Evolutionary conservation across 2,329 filamentous ascomycete species (phyloP), one percentile per base, ranked within the genome.

Genomic region (Coniochaeta ligniaria): DNA sequence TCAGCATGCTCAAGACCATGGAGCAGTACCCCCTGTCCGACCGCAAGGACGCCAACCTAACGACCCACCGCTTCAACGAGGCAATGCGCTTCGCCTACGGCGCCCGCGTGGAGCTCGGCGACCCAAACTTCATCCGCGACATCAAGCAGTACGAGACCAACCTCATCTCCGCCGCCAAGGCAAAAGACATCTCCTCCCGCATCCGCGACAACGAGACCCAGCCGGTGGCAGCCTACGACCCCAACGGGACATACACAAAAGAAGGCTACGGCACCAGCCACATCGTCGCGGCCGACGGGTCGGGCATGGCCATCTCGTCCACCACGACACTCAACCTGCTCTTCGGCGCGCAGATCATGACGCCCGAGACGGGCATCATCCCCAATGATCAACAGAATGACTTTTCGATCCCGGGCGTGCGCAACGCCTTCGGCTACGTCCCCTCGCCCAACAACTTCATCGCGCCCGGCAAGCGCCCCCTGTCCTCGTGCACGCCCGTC

Each of bases 81-180:
- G 89, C 92, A 14, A 91, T 96, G 77, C 84, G 92, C 24, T 98
- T 96, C 72, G 92, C 85, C 2, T 98, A 97, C 71, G 92, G 88
- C 4, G 78, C 89, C 67, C 86, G 92, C 61, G 81, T 86, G n/a
- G 81, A 87, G 31, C 82, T 98, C 0, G 94, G 92, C 5, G 95
- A 98, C 71, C 95, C 94, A 0, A 78, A 76, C 1, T 96, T 89
- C 70, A 83, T 96, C 4, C 66, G 79, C 0, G 83, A 84, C 33
- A 77, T 94, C 58, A 75, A 79, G 9, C 72, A 76, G 8, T 88
- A 89, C 65, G 87, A 97, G 72, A 71, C 79, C 1, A 71, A 80
- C 2, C 90, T 98, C 80, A 74, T 97, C 20, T 83, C 82, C 50
- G 74, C 81, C 0, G 71, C 75, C 0, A 86, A 84, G 0, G 87